A percentile compares a stretch with the other conserved stretches of the same genome.
Evolutionary conservation across 139 green algal genomes (phyloP).

Genomic region (Picochlorum sp.): DNA sequence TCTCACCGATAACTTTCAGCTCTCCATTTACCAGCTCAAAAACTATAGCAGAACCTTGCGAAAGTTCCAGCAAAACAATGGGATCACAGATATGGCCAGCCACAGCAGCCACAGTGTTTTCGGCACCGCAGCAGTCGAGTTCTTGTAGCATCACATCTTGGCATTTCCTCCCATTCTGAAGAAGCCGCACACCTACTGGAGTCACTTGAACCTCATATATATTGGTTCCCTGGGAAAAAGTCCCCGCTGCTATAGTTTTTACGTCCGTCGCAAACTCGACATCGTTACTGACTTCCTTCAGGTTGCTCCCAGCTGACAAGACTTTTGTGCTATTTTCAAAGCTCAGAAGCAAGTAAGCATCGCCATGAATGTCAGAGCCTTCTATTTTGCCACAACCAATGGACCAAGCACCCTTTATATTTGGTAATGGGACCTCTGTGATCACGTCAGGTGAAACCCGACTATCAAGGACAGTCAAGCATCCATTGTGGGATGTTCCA

Average conservation of each 20-base stretch:
- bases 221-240: too few relatives aligned
- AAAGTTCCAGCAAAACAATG: constrained; percentile 52
- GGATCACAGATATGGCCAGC: constrained; percentile 43
- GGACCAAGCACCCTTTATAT: constrained; percentile 56
- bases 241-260: constrained; percentile 59
- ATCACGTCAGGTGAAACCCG: constrained; percentile 63
- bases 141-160: too few relatives aligned
- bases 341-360: constrained; percentile 69
- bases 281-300: constrained; percentile 49
- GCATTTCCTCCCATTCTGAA: constrained; percentile 14
- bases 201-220: constrained; percentile 46
- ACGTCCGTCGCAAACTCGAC: constrained; percentile 34
- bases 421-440: constrained; percentile 52
- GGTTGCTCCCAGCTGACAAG: constrained; percentile 51
- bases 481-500: constrained; percentile 56
- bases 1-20: too few relatives aligned
- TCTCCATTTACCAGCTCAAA: too few relatives aligned
- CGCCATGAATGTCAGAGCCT: constrained; percentile 22
- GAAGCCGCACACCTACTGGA: constrained; percentile 37
- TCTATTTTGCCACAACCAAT: constrained; percentile 17
- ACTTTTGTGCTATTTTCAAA: constrained; percentile 49
- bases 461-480: constrained; percentile 53
- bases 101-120: constrained; percentile 15
- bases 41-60: constrained; percentile 29
- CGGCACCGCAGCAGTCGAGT: not conserved